Evolutionary conservation across 2,329 filamentous ascomycete genomes (phyloP), one percentile per base, ranked within the genome.

Genomic region (Exophiala calicioides): DNA sequence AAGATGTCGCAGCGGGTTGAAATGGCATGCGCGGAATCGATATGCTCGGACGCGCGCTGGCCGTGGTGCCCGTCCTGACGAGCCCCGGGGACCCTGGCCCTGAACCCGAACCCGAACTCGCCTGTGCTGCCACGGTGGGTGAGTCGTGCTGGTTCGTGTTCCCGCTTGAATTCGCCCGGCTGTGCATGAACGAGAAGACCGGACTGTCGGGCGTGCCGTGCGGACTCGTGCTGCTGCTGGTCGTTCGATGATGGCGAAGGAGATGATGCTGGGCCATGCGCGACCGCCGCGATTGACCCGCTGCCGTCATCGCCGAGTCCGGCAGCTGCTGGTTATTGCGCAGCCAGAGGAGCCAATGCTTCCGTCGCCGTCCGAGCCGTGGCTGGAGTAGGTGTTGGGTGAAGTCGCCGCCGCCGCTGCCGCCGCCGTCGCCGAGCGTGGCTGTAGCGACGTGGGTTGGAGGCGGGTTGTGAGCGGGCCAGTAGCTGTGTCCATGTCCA

Each of bases 341-440:
- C 7, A 59, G 52, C 56, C 57, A 59, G 33, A 58, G 46, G 10
- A 58, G 52, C 53, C 53, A 60, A 32, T 45, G 36, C 33, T 57
- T 59, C 10, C 57, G 43, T n/a, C 52, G 49, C 5, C 47, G 50
- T 9, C 57, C 55, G 13, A 48, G 29, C 7, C 36, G 44, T 16
- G 58, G 58, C 12, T 50, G 46, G 5, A 32, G 38, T 5, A 60
- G 41, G 24, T 57, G 51, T 9, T 40, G 32, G 2, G 53, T 18
- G 27, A 60, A 58, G 31, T 55, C 51, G 10, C 32, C 29, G 27
- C 46, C 41, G 32, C 50, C 9, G 31, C n/a, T 10, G 10, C 21
- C 13, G 20, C n/a, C 8, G 12, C 35, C n/a, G n/a, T 4, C 12
- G 9, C 32, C 13, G 8, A 15, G 42, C 7, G n/a, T n/a, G n/a